Conservation (phyloP, 2,329 filamentous ascomycete species). For the Lizonia empirigonia region DNA sequence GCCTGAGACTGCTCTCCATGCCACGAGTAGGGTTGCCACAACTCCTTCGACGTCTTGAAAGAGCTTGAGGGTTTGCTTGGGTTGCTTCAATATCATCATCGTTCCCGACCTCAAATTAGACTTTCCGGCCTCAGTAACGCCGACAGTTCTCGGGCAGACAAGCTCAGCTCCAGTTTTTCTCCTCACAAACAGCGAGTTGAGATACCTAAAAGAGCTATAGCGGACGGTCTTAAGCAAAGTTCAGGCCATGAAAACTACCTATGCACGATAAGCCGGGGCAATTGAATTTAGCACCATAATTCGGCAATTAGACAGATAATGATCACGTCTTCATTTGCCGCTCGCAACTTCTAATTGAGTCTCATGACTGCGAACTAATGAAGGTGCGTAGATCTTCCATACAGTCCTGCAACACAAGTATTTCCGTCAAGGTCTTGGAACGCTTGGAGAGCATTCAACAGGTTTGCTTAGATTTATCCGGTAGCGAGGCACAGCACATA, state of each 20-base stretch:
- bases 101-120: neutral
- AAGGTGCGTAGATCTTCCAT: neutral
- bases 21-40: constrained; percentile 4
- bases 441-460: neutral
- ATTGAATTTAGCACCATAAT: constrained; percentile 7
- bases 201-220: constrained; percentile 7
- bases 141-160: neutral
- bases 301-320: constrained; percentile 3
- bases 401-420: neutral
- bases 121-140: neutral
- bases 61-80: constrained; percentile 12
- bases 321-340: constrained; percentile 7
- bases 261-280: constrained; percentile 13
- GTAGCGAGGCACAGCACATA: constrained; percentile 3
- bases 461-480: constrained; percentile 3
- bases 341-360: neutral
- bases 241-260: constrained; percentile 2
- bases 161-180: constrained; percentile 15
- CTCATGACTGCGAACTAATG: neutral
- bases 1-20: constrained; percentile 4
- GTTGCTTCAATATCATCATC: constrained; percentile 6
- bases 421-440: constrained; percentile 2
- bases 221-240: constrained; percentile 9
- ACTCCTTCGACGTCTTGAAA: constrained; percentile 5
- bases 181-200: constrained; percentile 8